These are phyloP conservation scores for Colletotrichum sansevieriae DNA, from an alignment of 2,329 filamentous ascomycete genomes.

Conservation along the genomic window DNA sequence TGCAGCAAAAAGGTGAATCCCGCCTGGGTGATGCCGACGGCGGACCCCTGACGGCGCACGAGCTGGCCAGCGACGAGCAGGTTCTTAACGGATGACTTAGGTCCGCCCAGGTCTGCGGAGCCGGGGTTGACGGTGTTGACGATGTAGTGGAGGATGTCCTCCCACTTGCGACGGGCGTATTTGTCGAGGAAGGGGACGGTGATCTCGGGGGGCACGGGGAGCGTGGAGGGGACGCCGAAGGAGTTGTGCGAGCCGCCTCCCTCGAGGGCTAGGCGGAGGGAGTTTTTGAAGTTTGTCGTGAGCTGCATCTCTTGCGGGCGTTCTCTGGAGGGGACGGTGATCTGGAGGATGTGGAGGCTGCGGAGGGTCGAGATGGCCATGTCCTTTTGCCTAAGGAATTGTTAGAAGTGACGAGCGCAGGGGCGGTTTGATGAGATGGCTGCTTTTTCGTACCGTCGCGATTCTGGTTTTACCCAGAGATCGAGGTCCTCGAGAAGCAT, in stretches of 20 bases:
- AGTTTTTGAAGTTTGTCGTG: constrained; percentile 84
- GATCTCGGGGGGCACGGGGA: constrained; percentile 72
- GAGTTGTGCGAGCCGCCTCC: constrained; percentile 88
- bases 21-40: constrained; percentile 85
- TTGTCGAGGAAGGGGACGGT: constrained; percentile 82
- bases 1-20: constrained; percentile 96
- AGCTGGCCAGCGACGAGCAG: constrained; percentile 85
- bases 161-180: constrained; percentile 92
- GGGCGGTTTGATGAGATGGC: neutral
- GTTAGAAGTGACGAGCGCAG: neutral
- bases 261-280: constrained; percentile 87
- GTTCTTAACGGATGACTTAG: constrained; percentile 85
- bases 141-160: constrained; percentile 95
- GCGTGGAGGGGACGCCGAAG: constrained; percentile 86
- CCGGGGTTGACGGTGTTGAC: constrained; percentile 77
- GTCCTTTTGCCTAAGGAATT: constrained; percentile 76
- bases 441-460: constrained; percentile 53
- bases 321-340: constrained; percentile 71
- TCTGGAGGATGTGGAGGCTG: constrained; percentile 86
- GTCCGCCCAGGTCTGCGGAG: constrained; percentile 58
- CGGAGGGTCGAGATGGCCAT: constrained; percentile 85
- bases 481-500: constrained; percentile 86
- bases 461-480: constrained; percentile 81
- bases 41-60: constrained; percentile 69
- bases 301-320: constrained; percentile 80